Evolutionary conservation across 202 grass and related monocot genomes (phyloP).

Genomic region (Eragrostis tef): DNA sequence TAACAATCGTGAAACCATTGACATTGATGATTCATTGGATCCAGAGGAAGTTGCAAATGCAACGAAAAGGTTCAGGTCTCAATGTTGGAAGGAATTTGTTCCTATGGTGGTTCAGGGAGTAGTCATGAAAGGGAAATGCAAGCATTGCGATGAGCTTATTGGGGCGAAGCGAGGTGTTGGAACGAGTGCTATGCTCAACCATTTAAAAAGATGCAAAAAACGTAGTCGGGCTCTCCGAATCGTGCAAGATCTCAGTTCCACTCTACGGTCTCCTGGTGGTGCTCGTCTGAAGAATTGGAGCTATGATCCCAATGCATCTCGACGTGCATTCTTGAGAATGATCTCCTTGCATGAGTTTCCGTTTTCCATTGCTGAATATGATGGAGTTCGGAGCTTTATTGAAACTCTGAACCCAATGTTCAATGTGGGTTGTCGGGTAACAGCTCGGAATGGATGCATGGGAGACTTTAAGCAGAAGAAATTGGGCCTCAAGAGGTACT

Average conservation of each 20-base stretch:
- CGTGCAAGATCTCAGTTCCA: not conserved
- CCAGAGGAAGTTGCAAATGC: not conserved
- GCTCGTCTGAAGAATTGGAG: not conserved
- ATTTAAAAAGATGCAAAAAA: constrained; percentile 16
- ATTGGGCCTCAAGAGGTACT: not conserved
- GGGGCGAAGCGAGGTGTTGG: not conserved
- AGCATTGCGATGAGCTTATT: not conserved
- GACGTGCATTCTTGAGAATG: not conserved
- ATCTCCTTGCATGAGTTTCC: no score
- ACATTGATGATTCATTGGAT: no score
- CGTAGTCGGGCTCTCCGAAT: not conserved
- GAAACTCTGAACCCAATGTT: no score
- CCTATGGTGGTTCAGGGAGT: not conserved
- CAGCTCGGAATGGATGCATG: not conserved
- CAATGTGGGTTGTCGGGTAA: not conserved
- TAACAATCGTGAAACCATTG: no score
- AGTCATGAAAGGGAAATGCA: not conserved
- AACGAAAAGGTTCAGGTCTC: not conserved
- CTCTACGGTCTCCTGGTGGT: not conserved
- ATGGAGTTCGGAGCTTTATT: no score
- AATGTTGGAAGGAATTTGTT: not conserved
- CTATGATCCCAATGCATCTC: not conserved
- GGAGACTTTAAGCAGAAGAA: not conserved
- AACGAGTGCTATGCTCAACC: not conserved
- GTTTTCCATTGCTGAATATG: no score